A percentile compares a stretch with the other conserved stretches of the same genome.
phyloP scores from a whole-genome alignment of 2,329 filamentous ascomycete genomes.

The Pestalotiopsis sp. region DNA sequence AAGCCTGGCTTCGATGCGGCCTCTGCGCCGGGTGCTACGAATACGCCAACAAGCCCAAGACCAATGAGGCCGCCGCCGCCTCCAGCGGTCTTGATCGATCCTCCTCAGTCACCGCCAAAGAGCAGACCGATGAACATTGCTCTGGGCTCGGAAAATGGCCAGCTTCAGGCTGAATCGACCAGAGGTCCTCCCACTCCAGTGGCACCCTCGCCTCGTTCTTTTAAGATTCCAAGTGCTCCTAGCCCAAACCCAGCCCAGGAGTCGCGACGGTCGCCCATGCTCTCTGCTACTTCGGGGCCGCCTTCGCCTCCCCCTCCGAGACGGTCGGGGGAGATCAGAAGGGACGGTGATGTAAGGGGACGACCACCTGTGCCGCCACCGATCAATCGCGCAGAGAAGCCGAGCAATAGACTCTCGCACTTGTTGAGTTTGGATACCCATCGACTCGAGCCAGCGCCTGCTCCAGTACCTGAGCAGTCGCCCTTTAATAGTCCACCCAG shows the following conservation, averaged over 20 bases:
- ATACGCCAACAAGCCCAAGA: constrained; percentile 44
- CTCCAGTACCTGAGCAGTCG: constrained; percentile 56
- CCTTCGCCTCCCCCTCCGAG: constrained; percentile 67
- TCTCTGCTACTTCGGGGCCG: constrained; percentile 47
- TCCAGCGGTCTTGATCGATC: constrained; percentile 65
- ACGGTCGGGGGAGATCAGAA: constrained; percentile 60
- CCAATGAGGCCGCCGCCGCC: constrained; percentile 64
- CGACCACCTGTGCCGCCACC: constrained; percentile 65
- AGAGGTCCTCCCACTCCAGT: constrained; percentile 43
- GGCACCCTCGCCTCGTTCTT: constrained; percentile 43
- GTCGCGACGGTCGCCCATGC: constrained; percentile 49
- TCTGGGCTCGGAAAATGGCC: constrained; percentile 36
- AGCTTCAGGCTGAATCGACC: constrained; percentile 49
- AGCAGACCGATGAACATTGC: constrained; percentile 34
- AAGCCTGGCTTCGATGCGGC: constrained; percentile 21
- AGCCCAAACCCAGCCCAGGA: constrained; percentile 57
- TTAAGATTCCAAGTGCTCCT: constrained; percentile 54
- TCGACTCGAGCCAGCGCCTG: constrained; percentile 34
- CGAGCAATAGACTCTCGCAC: constrained; percentile 59
- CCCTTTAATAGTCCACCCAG: constrained; percentile 87
- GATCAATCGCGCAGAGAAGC: constrained; percentile 81
- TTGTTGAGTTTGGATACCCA: constrained; percentile 27
- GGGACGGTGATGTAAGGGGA: constrained; percentile 46
- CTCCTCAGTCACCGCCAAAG: constrained; percentile 71
- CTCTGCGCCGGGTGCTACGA: constrained; percentile 41